phyloP scores from a whole-genome alignment of 495 filamentous ascomycete genomes.

The Hypomontagnella submonticulosa region DNA sequence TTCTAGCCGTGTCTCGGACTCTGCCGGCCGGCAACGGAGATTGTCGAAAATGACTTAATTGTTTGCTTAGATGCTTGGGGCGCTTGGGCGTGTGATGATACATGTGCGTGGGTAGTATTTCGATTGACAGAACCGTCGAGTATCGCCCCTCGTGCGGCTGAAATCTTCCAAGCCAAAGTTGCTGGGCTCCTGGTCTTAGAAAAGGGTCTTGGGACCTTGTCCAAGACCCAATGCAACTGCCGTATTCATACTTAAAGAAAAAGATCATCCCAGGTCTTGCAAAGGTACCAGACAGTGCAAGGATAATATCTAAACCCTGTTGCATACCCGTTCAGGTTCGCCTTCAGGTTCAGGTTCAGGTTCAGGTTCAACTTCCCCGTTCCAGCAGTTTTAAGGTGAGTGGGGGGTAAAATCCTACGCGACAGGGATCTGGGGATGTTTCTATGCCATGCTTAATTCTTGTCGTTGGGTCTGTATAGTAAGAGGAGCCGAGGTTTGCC shows the following conservation, averaged over 20 bases:
- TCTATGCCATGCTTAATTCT: constrained; percentile 20
- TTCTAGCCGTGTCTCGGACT: constrained; percentile 20
- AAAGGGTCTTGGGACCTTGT: background rate
- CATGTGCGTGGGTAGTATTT: no score
- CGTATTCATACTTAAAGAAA: constrained; percentile 10
- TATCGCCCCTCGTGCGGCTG: constrained; percentile 33
- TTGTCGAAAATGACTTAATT: background rate
- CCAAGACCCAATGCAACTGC: constrained; percentile 14
- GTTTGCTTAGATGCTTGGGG: background rate
- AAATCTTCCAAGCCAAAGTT: constrained; percentile 25
- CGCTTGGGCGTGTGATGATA: background rate
- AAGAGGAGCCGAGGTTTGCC: background rate
- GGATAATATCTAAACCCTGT: constrained; percentile 1
- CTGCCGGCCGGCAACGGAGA: constrained; percentile 12
- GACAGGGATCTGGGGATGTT: constrained; percentile 9
- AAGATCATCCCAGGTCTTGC: constrained; percentile 19
- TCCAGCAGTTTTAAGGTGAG: constrained; percentile 32
- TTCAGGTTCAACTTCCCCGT: constrained; percentile 15
- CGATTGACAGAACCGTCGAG: background rate
- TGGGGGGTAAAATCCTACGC: constrained; percentile 25
- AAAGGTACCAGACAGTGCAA: constrained; percentile 32
- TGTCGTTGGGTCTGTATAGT: no score
- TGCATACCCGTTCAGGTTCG: constrained; percentile 29
- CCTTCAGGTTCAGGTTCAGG: constrained; percentile 14
- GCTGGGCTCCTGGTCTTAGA: constrained; percentile 8